Evolutionary conservation across 1,139 yeast genomes (phyloP).

Genomic region (Pichia sp.): DNA sequence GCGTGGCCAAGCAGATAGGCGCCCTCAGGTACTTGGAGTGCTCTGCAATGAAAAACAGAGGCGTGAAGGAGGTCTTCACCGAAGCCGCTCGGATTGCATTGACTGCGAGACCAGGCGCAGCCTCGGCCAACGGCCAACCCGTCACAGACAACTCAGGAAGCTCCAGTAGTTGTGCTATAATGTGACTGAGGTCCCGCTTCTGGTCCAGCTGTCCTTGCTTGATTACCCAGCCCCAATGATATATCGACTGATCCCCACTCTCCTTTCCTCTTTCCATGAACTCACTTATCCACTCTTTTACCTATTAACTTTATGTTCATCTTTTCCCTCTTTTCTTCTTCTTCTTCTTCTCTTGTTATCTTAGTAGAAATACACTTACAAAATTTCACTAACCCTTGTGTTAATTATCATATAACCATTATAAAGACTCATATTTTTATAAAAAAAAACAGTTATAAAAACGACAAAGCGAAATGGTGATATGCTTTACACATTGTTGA

Average conservation of each 20-base stretch:
- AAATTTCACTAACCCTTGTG: neutral
- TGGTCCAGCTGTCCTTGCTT: neutral
- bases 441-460: neutral
- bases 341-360: neutral
- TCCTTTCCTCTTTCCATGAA: neutral
- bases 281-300: constrained; percentile 1
- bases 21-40: constrained; percentile 87
- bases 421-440: neutral
- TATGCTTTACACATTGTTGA: neutral
- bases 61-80: constrained; percentile 94
- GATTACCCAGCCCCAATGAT: neutral
- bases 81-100: constrained; percentile 97
- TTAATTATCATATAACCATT: neutral
- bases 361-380: neutral
- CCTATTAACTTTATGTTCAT: neutral
- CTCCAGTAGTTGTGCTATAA: constrained; percentile 25
- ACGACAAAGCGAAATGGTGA: neutral
- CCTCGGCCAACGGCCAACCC: constrained; percentile 16
- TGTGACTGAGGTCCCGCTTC: constrained; percentile 19
- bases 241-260: neutral
- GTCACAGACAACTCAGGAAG: constrained; percentile 7
- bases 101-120: constrained; percentile 71
- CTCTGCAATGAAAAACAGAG: constrained; percentile 89
- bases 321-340: neutral
- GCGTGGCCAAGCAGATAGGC: constrained; percentile 81